Conservation (phyloP, 441 rosid species). For the Euphorbia celastroides region DNA sequence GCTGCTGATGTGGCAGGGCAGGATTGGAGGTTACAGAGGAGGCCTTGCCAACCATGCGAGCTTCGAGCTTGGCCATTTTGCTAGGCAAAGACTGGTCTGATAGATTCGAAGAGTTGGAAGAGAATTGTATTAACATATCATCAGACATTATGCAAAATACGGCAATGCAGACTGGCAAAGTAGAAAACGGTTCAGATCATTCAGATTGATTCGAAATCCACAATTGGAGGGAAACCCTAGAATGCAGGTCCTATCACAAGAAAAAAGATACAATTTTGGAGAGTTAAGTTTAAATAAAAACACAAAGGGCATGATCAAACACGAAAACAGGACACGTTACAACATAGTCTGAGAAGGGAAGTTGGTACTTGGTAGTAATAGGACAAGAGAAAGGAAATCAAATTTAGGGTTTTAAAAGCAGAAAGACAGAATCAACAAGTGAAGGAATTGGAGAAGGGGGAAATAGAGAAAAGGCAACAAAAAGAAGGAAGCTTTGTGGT, state of each 20-base stretch:
- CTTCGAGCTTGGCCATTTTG: conserved; percentile 97
- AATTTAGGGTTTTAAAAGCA: conserved; percentile 15
- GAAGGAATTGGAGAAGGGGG: not conserved
- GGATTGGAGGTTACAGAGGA: conserved; percentile 33
- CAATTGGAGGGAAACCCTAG: conserved; percentile 16
- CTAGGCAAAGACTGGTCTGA: conserved; percentile 92
- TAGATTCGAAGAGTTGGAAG: conserved; percentile 92
- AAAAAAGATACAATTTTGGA: not conserved
- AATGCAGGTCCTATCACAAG: not conserved
- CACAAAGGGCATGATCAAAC: conserved; percentile 19
- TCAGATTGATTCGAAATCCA: not conserved
- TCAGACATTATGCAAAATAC: conserved; percentile 59
- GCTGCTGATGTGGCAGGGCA: conserved; percentile 24
- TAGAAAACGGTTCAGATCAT: conserved; percentile 19
- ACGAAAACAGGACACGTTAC: not conserved
- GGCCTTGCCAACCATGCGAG: conserved; percentile 88
- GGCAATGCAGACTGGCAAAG: not conserved
- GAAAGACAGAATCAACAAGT: not conserved
- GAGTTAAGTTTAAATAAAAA: not conserved
- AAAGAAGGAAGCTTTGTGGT: not conserved
- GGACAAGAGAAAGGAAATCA: not conserved
- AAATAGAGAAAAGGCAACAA: not conserved
- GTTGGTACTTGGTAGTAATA: not conserved
- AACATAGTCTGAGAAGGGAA: not conserved
- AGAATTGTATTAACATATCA: conserved; percentile 78